Evolutionary conservation across 495 filamentous ascomycete species (phyloP), one percentile per base, ranked within the genome.

Genomic region (Penicillium antarcticum): DNA sequence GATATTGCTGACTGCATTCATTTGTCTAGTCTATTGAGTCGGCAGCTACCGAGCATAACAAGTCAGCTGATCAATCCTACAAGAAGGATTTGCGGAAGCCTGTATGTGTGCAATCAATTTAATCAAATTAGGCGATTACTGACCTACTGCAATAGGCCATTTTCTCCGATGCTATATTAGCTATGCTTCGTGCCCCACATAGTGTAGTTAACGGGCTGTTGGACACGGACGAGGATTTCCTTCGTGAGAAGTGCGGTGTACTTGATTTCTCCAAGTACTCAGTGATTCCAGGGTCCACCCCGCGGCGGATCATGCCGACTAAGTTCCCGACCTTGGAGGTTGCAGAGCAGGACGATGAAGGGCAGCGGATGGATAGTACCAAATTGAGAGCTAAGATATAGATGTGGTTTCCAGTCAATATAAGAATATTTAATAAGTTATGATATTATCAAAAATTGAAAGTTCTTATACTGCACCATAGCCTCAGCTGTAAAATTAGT

Each of bases 301-400:
- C 90, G 0, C 68, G 89, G 19, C 71, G 90, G 35, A 94, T 95
- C 41, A 92, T 95, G 90, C 90, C 90, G 0, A 73, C 63, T 0
- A 60, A 76, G 50, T 76, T 95, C 55, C 90, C 90, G 1, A 78
- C 86, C 40, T 56, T 95, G 46, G 79, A 75, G 31, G 88, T 95
- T 13, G 79, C 72, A 17, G 90, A 95, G 73, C 89, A 95, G 66
- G 85, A 84, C 52, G 90, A 95, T 55, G 88, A 95, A 63, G 90
- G 90, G 4, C 75, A 72, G 62, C 78, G 81, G 52, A 78, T 84
- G 63, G 87, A 94, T 68, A 92, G 87, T 65, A 70, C 61, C 1
- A 62, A 70, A 43, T 14, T 63, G 14, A 47, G 61, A 16, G 47
- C 62, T 9, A 71, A 69, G 51, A 58, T 69, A 4, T 71, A 60